Percentiles rank a stretch among this genome's conserved stretches.
Conservation (phyloP, 1,284 basidiomycete genomes). For the Heterobasidion irregulare region DNA sequence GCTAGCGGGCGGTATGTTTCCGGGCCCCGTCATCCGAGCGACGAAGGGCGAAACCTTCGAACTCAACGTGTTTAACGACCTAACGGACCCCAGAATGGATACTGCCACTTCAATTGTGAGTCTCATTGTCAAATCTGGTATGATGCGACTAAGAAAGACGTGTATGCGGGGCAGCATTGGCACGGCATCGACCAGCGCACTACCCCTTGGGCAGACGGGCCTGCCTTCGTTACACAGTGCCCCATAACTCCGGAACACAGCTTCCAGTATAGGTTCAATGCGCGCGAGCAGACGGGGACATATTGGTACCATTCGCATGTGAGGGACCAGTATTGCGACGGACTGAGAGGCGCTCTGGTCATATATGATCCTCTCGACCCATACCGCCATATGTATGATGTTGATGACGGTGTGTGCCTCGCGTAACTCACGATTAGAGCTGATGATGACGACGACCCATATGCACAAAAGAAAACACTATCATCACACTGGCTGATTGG, state of each 20-base stretch:
- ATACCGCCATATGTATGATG: neutral
- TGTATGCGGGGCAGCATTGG: slow-evolving; percentile 17
- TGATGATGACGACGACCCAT: neutral
- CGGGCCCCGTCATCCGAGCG: slow-evolving; percentile 12
- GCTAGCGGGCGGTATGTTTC: slow-evolving; percentile 10
- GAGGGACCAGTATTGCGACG: slow-evolving; percentile 25
- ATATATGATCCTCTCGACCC: slow-evolving; percentile 2
- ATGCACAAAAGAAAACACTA: slow-evolving; percentile 1
- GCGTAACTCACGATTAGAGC: neutral
- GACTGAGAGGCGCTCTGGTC: slow-evolving; percentile 13
- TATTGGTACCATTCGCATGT: slow-evolving; percentile 29
- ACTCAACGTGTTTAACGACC: slow-evolving; percentile 24
- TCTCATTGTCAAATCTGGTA: too few relatives aligned
- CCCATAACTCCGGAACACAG: neutral
- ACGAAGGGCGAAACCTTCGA: slow-evolving; percentile 16
- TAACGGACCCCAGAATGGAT: slow-evolving; percentile 25
- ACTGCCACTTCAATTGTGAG: slow-evolving; percentile 23
- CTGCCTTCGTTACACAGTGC: neutral
- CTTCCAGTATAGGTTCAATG: neutral
- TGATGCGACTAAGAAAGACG: too few relatives aligned
- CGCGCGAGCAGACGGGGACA: slow-evolving; percentile 16
- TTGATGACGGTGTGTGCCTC: slow-evolving; percentile 5
- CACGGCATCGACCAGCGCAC: slow-evolving; percentile 19
- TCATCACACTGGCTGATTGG: slow-evolving; percentile 15
- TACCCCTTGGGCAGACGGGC: slow-evolving; percentile 19